Base-by-base conservation (phyloP, 176 grass and related monocot species). In the Echinochloa phyllopogon region DNA sequence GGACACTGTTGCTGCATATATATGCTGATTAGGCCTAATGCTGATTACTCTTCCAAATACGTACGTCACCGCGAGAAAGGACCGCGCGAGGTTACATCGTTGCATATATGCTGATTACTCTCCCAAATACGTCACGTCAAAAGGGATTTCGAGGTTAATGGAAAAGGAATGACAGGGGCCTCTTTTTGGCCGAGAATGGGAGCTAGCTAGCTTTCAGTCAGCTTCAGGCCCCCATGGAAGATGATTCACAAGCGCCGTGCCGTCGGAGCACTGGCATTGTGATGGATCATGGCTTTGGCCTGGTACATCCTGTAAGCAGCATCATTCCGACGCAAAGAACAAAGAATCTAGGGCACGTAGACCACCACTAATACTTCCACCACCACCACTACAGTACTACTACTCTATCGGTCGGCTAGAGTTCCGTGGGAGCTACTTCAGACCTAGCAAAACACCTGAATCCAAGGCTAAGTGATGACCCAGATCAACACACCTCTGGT, bases 251-350 rank as follows among this genome's bases (percentile, higher is more conserved):
- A 6, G n/a, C 9, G 39, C 21, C 29, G 36, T 72, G 80, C 74
- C 29, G 66, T 72, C 56, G 86, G 66, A 84, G 74, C 8, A 24
- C 45, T 25, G 65, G 55, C 80, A 38, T 25, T 55, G 65, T 39
- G 69, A 49, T 23, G 16, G 60, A 40, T 81, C 76, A 60, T 89
- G 68, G 11, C 10, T 24, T 43, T 44, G 66, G 20, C 40, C 64
- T 10, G 59, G 82, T 50, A 10, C 29, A 57, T 80, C 3, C 38
- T 18, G 3, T 6, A 12, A 47, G 14, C 18, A 38, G 37, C 18
- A 76, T 82, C 24, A 70, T 63, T 63, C 72, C 50, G n/a, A 8
- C 40, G 10, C 13, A 71, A 10, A 55, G 37, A 41, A 76, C 47
- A 53, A 23, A 52, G 74, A 76, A 82, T 76, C 49, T 76, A 40